Evolutionary conservation across 2,329 filamentous ascomycete species (phyloP).

Genomic region (Exophiala sp.): DNA sequence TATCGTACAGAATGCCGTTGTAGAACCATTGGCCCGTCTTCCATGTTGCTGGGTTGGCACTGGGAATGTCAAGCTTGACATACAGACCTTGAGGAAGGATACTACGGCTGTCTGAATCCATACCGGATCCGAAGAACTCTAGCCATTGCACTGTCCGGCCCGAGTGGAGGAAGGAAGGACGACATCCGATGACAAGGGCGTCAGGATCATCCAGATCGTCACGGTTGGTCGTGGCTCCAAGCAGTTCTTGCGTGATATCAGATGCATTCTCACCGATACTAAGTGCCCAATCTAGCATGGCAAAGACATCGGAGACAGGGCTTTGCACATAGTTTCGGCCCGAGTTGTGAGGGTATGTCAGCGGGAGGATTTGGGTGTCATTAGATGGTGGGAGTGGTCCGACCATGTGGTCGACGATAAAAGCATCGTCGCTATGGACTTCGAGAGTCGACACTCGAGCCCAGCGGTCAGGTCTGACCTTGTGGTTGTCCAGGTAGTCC

Average conservation of each 20-base stretch:
- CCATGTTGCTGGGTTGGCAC: conserved; percentile 52
- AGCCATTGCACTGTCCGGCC: conserved; percentile 31
- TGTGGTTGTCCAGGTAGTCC: conserved; percentile 43
- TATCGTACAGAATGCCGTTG: conserved; percentile 52
- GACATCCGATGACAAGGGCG: conserved; percentile 15
- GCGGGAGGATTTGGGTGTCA: conserved; percentile 38
- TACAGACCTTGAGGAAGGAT: conserved; percentile 28
- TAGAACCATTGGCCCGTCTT: conserved; percentile 53
- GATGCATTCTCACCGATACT: conserved; percentile 23
- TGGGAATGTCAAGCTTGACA: conserved; percentile 47
- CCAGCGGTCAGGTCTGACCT: conserved; percentile 38
- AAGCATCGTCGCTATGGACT: conserved; percentile 6
- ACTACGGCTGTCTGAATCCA: conserved; percentile 16
- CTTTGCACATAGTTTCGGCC: conserved; percentile 35
- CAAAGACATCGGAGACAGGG: conserved; percentile 30
- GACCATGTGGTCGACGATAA: conserved; percentile 42
- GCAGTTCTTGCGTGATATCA: conserved; percentile 28
- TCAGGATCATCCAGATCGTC: conserved; percentile 17
- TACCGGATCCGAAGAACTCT: conserved; percentile 17
- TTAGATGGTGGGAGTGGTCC: conserved; percentile 46
- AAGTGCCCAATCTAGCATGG: conserved; percentile 27
- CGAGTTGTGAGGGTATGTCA: conserved; percentile 45
- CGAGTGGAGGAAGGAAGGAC: conserved; percentile 24
- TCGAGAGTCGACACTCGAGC: conserved; percentile 44
- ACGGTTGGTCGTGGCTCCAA: conserved; percentile 24